A percentile compares a stretch with the other conserved stretches of the same genome.
These are phyloP conservation scores for Aegilops sharonensis DNA, from an alignment of 176 grass and related monocot genomes.

Conservation along the genomic window DNA sequence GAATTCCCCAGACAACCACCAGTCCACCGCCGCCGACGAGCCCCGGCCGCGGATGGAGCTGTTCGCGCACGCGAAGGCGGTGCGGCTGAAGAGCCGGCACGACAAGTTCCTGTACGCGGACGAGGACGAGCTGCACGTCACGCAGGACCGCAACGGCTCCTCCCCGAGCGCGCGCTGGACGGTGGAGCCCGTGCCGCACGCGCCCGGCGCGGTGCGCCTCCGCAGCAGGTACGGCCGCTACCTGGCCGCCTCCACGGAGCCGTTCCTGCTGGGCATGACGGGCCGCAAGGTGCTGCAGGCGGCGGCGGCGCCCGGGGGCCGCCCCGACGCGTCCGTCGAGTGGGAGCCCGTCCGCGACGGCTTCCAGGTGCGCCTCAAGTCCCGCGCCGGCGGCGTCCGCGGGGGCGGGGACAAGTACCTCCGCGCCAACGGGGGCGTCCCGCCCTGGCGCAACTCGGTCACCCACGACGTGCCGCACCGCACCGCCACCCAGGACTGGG, in stretches of 20 bases:
- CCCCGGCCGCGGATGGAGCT: conserved; percentile 45
- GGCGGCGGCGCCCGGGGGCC: not conserved
- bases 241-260: conserved; percentile 73
- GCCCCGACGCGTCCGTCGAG: conserved; percentile 58
- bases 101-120: conserved; percentile 91
- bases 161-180: conserved; percentile 62
- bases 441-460: conserved; percentile 88
- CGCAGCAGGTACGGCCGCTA: conserved; percentile 64
- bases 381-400: not conserved
- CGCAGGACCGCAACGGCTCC: conserved; percentile 64
- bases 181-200: conserved; percentile 45
- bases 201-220: conserved; percentile 36
- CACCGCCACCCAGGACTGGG: conserved; percentile 70
- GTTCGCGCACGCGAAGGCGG: conserved; percentile 68
- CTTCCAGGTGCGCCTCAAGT: conserved; percentile 68
- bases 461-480: conserved; percentile 83
- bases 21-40: not conserved
- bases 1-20: not conserved
- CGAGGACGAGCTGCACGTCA: conserved; percentile 78
- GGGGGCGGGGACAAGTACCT: conserved; percentile 25
- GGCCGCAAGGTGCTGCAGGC: conserved; percentile 79
- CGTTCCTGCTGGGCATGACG: conserved; percentile 68
- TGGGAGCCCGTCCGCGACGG: conserved; percentile 77
- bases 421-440: conserved; percentile 65
- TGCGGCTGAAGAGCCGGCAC: conserved; percentile 80